phyloP scores from a whole-genome alignment of 2,329 filamentous ascomycete genomes.

The Periglandula ipomoeae region DNA sequence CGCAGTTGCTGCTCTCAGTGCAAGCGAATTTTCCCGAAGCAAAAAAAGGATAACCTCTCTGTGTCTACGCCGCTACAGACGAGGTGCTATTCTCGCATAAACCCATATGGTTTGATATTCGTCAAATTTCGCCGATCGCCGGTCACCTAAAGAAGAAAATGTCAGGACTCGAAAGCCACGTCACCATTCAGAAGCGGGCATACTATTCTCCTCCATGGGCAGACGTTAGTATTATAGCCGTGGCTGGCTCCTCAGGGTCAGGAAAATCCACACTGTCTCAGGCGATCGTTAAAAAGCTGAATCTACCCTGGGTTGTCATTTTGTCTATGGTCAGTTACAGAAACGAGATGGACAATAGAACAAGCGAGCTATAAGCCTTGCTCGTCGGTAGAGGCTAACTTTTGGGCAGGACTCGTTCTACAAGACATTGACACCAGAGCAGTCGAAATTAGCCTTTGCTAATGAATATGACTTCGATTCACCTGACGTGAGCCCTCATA shows the following conservation, averaged over 20 bases:
- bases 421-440: constrained; percentile 72
- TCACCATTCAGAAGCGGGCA: constrained; percentile 47
- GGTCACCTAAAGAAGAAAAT: constrained; percentile 11
- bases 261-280: constrained; percentile 89
- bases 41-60: too few species aligned
- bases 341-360: not conserved
- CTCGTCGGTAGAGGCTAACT: constrained; percentile 13
- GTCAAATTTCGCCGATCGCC: not conserved
- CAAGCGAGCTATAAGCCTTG: not conserved
- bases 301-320: constrained; percentile 96
- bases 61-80: not conserved
- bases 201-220: constrained; percentile 94
- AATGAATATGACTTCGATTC: constrained; percentile 97
- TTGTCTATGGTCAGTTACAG: constrained; percentile 69
- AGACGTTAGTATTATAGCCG: constrained; percentile 90
- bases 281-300: constrained; percentile 81
- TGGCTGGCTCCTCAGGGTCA: constrained; percentile 91
- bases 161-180: constrained; percentile 29
- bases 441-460: constrained; percentile 70
- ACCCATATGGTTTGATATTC: too few species aligned
- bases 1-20: too few species aligned
- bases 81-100: too few species aligned
- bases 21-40: too few species aligned
- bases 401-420: constrained; percentile 85
- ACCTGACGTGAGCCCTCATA: constrained; percentile 47